phyloP scores from a whole-genome alignment of 768 basidiomycete species.

The Lactarius evosmus region DNA sequence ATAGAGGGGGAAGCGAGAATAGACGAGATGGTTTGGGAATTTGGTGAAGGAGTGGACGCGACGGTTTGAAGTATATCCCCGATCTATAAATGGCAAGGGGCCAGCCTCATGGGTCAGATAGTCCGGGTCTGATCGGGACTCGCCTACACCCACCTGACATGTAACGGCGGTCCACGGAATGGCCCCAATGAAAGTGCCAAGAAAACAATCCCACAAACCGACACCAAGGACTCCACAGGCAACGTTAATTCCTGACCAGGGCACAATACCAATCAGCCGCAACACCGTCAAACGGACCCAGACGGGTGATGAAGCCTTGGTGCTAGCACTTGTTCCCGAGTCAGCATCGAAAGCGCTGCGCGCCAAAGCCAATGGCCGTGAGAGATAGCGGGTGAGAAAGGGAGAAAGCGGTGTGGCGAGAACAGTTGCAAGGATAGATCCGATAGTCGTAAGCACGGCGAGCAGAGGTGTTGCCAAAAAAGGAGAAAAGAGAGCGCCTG shows the following conservation, averaged over 20 bases:
- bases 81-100: conserved; percentile 45
- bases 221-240: conserved; percentile 93
- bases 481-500: conserved; percentile 83
- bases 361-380: conserved; percentile 81
- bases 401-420: conserved; percentile 84
- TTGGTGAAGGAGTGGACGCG: conserved; percentile 65
- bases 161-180: conserved; percentile 91
- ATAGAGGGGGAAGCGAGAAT: conserved; percentile 82
- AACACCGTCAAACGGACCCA: conserved; percentile 90
- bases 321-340: conserved; percentile 42
- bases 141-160: conserved; percentile 60
- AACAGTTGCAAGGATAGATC: conserved; percentile 77
- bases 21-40: conserved; percentile 76
- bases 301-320: conserved; percentile 38
- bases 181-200: conserved; percentile 80
- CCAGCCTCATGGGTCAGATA: conserved; percentile 3
- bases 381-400: conserved; percentile 75
- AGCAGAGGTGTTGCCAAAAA: conserved; percentile 76
- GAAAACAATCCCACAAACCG: conserved; percentile 63
- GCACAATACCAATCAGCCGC: conserved; percentile 88
- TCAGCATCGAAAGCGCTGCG: conserved; percentile 74
- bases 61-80: conserved; percentile 86
- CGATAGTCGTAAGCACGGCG: conserved; percentile 81
- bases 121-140: not conserved
- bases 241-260: conserved; percentile 97